Base-by-base conservation (phyloP, 805 yeast species). In the Yarrowia osloensis region DNA sequence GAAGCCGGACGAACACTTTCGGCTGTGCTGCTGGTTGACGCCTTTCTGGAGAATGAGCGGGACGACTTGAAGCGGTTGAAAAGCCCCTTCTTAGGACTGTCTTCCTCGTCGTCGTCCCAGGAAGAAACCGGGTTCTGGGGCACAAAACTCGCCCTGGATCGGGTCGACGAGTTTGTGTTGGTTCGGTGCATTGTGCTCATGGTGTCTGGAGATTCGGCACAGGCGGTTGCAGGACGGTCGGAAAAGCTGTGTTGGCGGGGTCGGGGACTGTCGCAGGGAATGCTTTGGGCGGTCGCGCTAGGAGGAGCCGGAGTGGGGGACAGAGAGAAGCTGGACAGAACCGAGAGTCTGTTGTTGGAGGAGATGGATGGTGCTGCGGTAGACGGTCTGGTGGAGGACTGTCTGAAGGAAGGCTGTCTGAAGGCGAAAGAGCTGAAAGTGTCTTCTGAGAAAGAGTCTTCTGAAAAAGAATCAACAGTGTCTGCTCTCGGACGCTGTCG, bases 31-130 rank as follows among this genome's bases (percentile, higher is more conserved):
- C 44, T 40, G 8, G 29, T 12, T 4, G 50, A 17, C 6, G 21
- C 12, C 21, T 46, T 46, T 26, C 29, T 24, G 33, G 24, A 50
- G n/a, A 35, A 33, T 4, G 59, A 52, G 1, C 42, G 17, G 5
- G 42, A 15, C 8, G 63, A 13, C 35, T 57, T 57, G 37, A 40
- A 57, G 6, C 63, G 33, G 19, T 12, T 17, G 15, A 57, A 57
- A 19, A 40, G 49, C 1, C 63, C 33, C n/a, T 17, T 28, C 39
- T 57, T 57, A 26, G 28, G 49, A 5, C 19, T 19, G 6, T 57
- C 63, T 1, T 44, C 49, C 4, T 57, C 63, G 42, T 57, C 63
- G 63, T 57, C 63, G 17, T 57, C 63, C 63, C 63, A 57, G 29
- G 28, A 7, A 6, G 49, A 39, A 4, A 57, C 49, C 17, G 63